Evolutionary conservation across 2,329 filamentous ascomycete species (phyloP).

Genomic region (Nemania abortiva): DNA sequence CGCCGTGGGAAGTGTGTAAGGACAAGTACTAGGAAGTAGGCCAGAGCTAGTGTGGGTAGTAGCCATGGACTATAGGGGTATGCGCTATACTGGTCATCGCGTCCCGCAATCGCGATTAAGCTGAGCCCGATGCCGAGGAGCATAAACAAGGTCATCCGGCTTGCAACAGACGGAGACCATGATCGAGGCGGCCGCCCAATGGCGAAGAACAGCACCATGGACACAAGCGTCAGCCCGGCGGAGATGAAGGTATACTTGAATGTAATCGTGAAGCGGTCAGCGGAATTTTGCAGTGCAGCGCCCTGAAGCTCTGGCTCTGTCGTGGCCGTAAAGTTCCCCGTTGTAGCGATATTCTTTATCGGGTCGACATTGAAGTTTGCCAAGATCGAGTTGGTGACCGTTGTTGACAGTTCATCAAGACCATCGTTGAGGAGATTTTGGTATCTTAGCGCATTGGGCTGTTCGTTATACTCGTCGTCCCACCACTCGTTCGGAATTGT

Average conservation of each 20-base stretch:
- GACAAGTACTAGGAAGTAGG: background rate
- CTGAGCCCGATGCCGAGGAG: background rate
- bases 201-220: background rate
- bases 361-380: constrained; percentile 14
- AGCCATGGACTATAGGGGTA: background rate
- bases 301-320: background rate
- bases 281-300: background rate
- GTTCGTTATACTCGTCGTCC: background rate
- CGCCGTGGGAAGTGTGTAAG: constrained; percentile 7
- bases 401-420: background rate
- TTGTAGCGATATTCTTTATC: background rate
- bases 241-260: constrained; percentile 9
- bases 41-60: constrained; percentile 7
- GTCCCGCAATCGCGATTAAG: background rate
- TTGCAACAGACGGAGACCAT: constrained; percentile 3
- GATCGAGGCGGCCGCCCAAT: constrained; percentile 7
- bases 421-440: background rate
- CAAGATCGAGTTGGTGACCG: constrained; percentile 9
- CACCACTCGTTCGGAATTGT: constrained; percentile 23
- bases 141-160: constrained; percentile 1
- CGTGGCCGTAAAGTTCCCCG: background rate
- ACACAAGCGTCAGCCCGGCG: constrained; percentile 1
- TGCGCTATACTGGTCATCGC: background rate
- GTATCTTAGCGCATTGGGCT: background rate
- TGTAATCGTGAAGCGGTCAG: constrained; percentile 3